Evolutionary conservation across 176 grass and related monocot genomes (phyloP), one percentile per base, ranked within the genome.

Genomic region (Rhipidocladum racemiflorum): DNA sequence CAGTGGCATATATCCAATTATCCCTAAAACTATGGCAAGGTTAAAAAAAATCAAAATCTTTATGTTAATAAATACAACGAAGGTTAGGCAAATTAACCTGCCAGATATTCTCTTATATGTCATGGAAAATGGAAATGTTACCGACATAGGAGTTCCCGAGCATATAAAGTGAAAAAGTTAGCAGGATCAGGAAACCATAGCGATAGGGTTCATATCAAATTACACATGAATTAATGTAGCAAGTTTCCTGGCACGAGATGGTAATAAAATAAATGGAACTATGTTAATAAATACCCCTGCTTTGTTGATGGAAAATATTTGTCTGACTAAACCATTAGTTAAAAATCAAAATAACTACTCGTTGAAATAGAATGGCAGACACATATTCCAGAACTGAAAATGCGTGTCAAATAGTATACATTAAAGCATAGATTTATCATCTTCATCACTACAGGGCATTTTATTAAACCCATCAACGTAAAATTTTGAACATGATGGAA

Each of bases 91-190:
- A 77, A 82, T 40, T 55, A 44, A 99, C 96, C 96, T 95, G 92
- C 50, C 62, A 66, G 45, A 99, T 82, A 81, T 95, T 91, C 79
- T 91, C 82, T 88, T 99, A 92, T 20, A 99, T 90, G 17, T 93
- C 92, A 70, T 64, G 68, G 32, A 99, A 99, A 82, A 99, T 1
- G 21, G 83, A 87, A 56, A 99, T 84, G 76, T 99, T 99, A 35
- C 96, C 96, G 53, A 99, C 88, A 77, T 91, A 95, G 30, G 96
- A 99, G 27, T 87, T 91, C 83, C 96, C 95, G 87, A 61, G 42
- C 54, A 92, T 81, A 79, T 20, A 73, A 68, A 74, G 53, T 53
- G 79, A 87, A 46, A n/a, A 53, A 23, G 53, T 87, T 75, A 85
- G 27, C 35, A 85, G 14, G 13, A 67, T 77, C 38, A 84, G n/a